A percentile compares a stretch with the other conserved stretches of the same genome.
These are phyloP conservation scores for Dothideomycetes sp. DNA, from an alignment of 2,329 filamentous ascomycete genomes.

Conservation along the genomic window DNA sequence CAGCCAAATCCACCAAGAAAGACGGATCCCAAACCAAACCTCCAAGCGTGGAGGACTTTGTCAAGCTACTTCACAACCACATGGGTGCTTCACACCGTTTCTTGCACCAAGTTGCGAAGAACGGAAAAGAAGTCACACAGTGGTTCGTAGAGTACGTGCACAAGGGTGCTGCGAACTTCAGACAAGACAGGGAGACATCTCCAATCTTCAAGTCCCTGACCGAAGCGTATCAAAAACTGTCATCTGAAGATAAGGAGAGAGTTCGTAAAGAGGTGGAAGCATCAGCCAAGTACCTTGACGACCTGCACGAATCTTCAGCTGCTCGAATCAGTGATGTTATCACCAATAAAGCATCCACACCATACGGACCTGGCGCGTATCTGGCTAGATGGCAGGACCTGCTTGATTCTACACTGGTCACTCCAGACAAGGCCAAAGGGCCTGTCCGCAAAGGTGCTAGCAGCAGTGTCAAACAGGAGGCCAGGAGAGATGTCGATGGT, in stretches of 20 bases:
- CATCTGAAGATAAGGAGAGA: conserved; percentile 35
- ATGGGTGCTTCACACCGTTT: conserved; percentile 57
- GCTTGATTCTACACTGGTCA: conserved; percentile 60
- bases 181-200: conserved; percentile 22
- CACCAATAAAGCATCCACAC: conserved; percentile 27
- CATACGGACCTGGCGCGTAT: conserved; percentile 61
- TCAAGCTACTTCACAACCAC: conserved; percentile 56
- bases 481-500: conserved; percentile 28
- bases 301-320: conserved; percentile 46
- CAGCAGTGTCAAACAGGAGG: conserved; percentile 29
- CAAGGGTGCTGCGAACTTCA: conserved; percentile 49
- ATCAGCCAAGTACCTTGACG: conserved; percentile 51
- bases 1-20: conserved; percentile 27
- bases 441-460: conserved; percentile 37
- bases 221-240: conserved; percentile 39
- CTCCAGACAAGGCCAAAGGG: conserved; percentile 47
- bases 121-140: conserved; percentile 56
- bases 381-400: conserved; percentile 63
- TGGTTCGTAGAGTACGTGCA: conserved; percentile 55
- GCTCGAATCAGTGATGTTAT: conserved; percentile 51
- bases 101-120: conserved; percentile 58
- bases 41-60: conserved; percentile 63
- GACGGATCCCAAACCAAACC: conserved; percentile 23
- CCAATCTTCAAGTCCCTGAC: conserved; percentile 19
- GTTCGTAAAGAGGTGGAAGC: conserved; percentile 48